A percentile compares a stretch with the other conserved stretches of the same genome.
phyloP scores from a whole-genome alignment of 2,329 filamentous ascomycete species.

The Lachnellula arida region DNA sequence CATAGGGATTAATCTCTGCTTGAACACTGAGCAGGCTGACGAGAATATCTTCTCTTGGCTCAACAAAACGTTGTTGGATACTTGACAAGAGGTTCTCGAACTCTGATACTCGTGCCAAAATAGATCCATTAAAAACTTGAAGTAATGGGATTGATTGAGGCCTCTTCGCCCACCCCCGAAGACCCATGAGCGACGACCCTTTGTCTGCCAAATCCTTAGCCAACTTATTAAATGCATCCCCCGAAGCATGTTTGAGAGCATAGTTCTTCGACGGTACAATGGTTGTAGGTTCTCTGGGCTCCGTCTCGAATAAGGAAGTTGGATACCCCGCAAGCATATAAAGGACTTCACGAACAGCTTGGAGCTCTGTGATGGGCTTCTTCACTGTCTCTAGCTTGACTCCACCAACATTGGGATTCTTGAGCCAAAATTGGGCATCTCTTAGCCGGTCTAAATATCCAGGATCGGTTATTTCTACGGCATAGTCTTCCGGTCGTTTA shows the following conservation, averaged over 20 bases:
- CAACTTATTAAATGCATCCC: conserved; percentile 32
- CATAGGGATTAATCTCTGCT: conserved; percentile 48
- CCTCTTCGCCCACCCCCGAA: conserved; percentile 45
- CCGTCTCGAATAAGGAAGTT: conserved; percentile 61
- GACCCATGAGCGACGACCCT: conserved; percentile 41
- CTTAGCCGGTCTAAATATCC: conserved; percentile 36
- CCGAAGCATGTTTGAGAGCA: conserved; percentile 34
- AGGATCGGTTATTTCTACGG: conserved; percentile 28
- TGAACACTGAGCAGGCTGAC: conserved; percentile 64
- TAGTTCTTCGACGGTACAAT: conserved; percentile 28
- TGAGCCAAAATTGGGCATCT: conserved; percentile 46
- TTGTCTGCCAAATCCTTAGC: conserved; percentile 42
- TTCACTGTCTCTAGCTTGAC: conserved; percentile 27
- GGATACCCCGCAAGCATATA: conserved; percentile 81
- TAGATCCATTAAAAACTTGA: conserved; percentile 28
- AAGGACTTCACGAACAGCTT: conserved; percentile 70
- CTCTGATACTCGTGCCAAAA: conserved; percentile 41
- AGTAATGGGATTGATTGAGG: conserved; percentile 28
- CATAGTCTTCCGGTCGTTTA: conserved; percentile 30
- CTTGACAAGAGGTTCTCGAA: conserved; percentile 56
- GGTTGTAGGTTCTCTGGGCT: conserved; percentile 34
- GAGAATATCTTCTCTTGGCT: conserved; percentile 46
- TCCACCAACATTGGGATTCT: conserved; percentile 21
- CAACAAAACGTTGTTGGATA: conserved; percentile 58
- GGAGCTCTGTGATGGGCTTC: conserved; percentile 50